phyloP scores from a whole-genome alignment of 257 asterid genomes.

The Solanum ossicruentum region DNA sequence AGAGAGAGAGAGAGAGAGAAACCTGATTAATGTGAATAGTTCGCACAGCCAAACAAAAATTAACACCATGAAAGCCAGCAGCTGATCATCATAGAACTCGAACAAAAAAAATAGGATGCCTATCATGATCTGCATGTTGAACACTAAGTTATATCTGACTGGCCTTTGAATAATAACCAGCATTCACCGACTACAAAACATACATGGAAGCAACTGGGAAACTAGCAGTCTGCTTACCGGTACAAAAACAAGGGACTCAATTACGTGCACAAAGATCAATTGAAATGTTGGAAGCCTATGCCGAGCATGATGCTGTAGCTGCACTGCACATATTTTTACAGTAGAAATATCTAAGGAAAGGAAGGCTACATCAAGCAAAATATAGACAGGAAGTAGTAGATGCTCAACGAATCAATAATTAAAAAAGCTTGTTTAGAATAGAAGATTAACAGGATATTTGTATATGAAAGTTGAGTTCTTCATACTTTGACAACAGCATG shows the following conservation, averaged over 20 bases:
- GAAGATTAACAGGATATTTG: neutral
- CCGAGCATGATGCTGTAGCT: constrained; percentile 99
- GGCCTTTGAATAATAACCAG: neutral
- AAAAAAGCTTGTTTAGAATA: neutral
- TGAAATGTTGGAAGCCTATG: constrained; percentile 99
- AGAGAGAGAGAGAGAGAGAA: constrained; percentile 17
- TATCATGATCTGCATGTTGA: constrained; percentile 76
- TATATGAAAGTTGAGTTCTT: neutral
- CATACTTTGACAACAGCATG: neutral
- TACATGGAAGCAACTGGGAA: neutral
- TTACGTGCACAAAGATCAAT: constrained; percentile 92
- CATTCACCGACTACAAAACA: neutral
- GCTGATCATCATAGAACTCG: constrained; percentile 97
- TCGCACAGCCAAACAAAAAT: constrained; percentile 99
- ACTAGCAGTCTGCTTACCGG: constrained; percentile 51
- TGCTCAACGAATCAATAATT: neutral
- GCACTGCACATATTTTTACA: constrained; percentile 46
- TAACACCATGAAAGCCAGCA: constrained; percentile 94
- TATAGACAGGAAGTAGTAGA: neutral
- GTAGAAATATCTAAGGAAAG: constrained; percentile 1
- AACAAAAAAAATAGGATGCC: constrained; percentile 95
- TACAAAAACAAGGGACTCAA: constrained; percentile 95
- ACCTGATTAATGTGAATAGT: constrained; percentile 97
- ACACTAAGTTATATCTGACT: constrained; percentile 5
- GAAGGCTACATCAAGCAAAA: neutral